A percentile compares a stretch with the other conserved stretches of the same genome.
These are phyloP conservation scores for Termitomyces titanicus DNA, from an alignment of 768 basidiomycete genomes.

Conservation along the genomic window DNA sequence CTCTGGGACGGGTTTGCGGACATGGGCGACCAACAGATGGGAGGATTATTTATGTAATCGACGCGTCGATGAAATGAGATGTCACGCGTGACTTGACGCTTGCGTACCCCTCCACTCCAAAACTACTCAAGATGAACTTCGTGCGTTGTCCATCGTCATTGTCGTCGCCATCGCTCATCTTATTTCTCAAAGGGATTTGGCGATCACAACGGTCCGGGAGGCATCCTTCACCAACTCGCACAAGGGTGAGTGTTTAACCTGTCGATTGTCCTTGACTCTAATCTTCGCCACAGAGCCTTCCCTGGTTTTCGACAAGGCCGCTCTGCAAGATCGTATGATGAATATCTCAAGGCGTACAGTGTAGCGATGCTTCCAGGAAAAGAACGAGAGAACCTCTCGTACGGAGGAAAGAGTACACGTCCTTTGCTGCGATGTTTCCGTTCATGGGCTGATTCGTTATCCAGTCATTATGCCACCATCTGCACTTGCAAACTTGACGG, in stretches of 20 bases:
- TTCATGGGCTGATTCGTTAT: slow-evolving; percentile 6
- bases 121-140: slow-evolving; percentile 36
- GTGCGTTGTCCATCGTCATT: slow-evolving; percentile 25
- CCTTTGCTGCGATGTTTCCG: slow-evolving; percentile 3
- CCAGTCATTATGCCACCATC: slow-evolving; percentile 98
- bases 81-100: slow-evolving; percentile 31
- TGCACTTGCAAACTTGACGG: slow-evolving; percentile 82
- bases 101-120: slow-evolving; percentile 16
- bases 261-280: background rate
- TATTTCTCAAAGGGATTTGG: slow-evolving; percentile 30
- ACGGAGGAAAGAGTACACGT: slow-evolving; percentile 89
- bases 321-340: slow-evolving; percentile 75
- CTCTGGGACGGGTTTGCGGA: slow-evolving; percentile 30
- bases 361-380: slow-evolving; percentile 89
- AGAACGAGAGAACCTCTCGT: slow-evolving; percentile 88
- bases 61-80: slow-evolving; percentile 30
- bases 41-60: slow-evolving; percentile 17
- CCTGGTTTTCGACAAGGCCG: slow-evolving; percentile 43
- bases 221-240: slow-evolving; percentile 63
- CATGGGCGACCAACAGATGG: slow-evolving; percentile 25
- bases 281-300: slow-evolving; percentile 42
- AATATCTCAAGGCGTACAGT: slow-evolving; percentile 93
- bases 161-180: slow-evolving; percentile 3
- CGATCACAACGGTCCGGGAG: slow-evolving; percentile 50
- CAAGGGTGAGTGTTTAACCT: slow-evolving; percentile 37